phyloP scores from a whole-genome alignment of 371 early-diverging fungal genomes.

The Mucor mucedo region DNA sequence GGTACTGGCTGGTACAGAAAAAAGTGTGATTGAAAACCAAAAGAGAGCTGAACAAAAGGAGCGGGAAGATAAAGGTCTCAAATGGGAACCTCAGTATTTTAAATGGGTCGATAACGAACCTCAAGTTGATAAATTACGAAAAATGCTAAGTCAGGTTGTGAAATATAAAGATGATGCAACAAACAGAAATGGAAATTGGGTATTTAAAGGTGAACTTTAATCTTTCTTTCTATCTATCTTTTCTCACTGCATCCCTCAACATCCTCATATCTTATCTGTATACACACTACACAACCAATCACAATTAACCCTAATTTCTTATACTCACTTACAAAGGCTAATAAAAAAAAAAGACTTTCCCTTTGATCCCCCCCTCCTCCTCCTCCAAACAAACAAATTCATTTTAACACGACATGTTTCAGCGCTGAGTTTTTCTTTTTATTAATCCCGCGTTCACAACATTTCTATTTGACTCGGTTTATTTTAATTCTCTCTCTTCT shows the following conservation, averaged over 20 bases:
- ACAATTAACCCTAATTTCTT: too few relatives aligned
- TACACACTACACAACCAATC: too few relatives aligned
- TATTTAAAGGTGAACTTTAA: slow-evolving; percentile 5
- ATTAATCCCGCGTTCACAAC: too few relatives aligned
- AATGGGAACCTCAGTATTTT: slow-evolving; percentile 67
- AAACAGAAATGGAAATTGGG: slow-evolving; percentile 14
- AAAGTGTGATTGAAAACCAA: slow-evolving; percentile 72
- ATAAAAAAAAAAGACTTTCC: too few relatives aligned
- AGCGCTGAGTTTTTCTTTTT: slow-evolving; percentile 2
- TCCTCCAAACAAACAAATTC: slow-evolving; percentile 1
- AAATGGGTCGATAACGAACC: slow-evolving; percentile 58
- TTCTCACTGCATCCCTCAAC: not conserved
- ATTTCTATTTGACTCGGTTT: too few relatives aligned
- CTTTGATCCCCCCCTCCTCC: too few relatives aligned
- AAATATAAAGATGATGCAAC: slow-evolving; percentile 6
- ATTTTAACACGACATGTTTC: too few relatives aligned
- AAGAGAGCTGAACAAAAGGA: slow-evolving; percentile 67
- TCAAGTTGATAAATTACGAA: slow-evolving; percentile 37
- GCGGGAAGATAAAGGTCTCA: slow-evolving; percentile 57
- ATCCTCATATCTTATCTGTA: not conserved
- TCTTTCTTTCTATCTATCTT: not conserved
- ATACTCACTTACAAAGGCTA: too few relatives aligned
- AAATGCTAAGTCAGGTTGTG: slow-evolving; percentile 27
- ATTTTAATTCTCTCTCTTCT: not conserved
- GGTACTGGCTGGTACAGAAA: slow-evolving; percentile 65